These are phyloP conservation scores for Pyrenophora graminea DNA, from an alignment of 2,329 filamentous ascomycete species.

Conservation along the genomic window DNA sequence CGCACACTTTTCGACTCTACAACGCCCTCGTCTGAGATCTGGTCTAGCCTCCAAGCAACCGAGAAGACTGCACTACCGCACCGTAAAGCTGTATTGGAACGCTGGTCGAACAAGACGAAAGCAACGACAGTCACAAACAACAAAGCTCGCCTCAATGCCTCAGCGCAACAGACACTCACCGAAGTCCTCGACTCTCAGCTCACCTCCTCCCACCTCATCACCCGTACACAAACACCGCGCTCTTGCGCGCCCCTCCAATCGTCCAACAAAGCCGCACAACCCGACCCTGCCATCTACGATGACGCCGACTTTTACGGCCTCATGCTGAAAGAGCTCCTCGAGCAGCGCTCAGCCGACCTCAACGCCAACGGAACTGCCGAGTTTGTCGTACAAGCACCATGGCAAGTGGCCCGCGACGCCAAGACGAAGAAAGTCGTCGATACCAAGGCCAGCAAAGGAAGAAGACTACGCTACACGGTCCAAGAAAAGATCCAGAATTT, in stretches of 20 bases:
- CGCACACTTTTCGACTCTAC: constrained; percentile 55
- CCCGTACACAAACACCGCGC: constrained; percentile 70
- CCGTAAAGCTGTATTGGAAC: constrained; percentile 76
- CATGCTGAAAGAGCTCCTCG: constrained; percentile 88
- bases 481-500: constrained; percentile 98
- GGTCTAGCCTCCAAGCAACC: constrained; percentile 69
- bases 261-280: constrained; percentile 35
- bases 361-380: constrained; percentile 52
- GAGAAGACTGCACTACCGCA: constrained; percentile 64
- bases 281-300: constrained; percentile 70
- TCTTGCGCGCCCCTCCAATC: constrained; percentile 76
- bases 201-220: constrained; percentile 68
- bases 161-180: constrained; percentile 65
- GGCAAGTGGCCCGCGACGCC: constrained; percentile 72
- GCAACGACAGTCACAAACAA: constrained; percentile 58
- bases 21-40: constrained; percentile 68
- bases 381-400: constrained; percentile 51
- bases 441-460: constrained; percentile 90
- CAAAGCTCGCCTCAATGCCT: constrained; percentile 64
- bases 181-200: constrained; percentile 72
- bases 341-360: constrained; percentile 76
- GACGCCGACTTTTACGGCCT: constrained; percentile 95
- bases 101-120: constrained; percentile 85
- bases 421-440: constrained; percentile 88
- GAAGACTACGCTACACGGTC: constrained; percentile 91